Conservation (phyloP, 306 rosid species). For the Arachis stenosperma region DNA sequence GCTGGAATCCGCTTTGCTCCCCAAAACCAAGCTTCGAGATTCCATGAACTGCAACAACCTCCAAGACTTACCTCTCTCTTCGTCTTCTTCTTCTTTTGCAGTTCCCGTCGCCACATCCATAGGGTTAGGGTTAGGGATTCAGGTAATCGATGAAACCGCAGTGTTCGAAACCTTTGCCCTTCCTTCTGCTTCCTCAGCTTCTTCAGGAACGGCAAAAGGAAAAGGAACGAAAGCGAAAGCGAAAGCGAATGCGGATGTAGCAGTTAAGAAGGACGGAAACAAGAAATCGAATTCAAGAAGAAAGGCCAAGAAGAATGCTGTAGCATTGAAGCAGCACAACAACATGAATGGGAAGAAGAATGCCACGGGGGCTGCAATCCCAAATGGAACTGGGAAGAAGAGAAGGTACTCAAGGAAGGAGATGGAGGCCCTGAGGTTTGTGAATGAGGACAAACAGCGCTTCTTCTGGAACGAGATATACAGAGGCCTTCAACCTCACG, state of each 20-base stretch:
- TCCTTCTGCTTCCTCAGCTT: background rate
- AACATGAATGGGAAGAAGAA: background rate
- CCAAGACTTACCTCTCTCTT: slow-evolving; percentile 7
- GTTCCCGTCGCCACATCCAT: slow-evolving; percentile 8
- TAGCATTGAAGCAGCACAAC: background rate
- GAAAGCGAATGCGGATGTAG: background rate
- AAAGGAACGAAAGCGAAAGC: slow-evolving; percentile 19
- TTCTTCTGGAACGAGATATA: slow-evolving; percentile 62
- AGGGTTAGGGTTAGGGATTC: slow-evolving; percentile 44
- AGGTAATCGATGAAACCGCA: slow-evolving; percentile 88
- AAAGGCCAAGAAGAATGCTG: slow-evolving; percentile 2
- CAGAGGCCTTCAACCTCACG: slow-evolving; percentile 49
- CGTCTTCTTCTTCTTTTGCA: background rate
- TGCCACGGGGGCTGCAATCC: background rate
- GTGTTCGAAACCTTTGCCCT: slow-evolving; percentile 50
- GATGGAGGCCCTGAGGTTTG: slow-evolving; percentile 70
- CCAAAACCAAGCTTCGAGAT: slow-evolving; percentile 23
- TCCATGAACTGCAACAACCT: background rate
- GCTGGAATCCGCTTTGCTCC: slow-evolving; percentile 57
- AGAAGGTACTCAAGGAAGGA: slow-evolving; percentile 57
- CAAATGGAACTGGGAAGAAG: background rate
- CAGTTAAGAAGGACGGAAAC: background rate
- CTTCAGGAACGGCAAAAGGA: background rate
- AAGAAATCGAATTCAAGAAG: background rate
- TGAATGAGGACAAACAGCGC: slow-evolving; percentile 55